Percentiles rank a stretch among this genome's conserved stretches.
These are phyloP conservation scores for Plasmodium relictum DNA, from an alignment of 169 alveolate species.

Conservation along the genomic window DNA sequence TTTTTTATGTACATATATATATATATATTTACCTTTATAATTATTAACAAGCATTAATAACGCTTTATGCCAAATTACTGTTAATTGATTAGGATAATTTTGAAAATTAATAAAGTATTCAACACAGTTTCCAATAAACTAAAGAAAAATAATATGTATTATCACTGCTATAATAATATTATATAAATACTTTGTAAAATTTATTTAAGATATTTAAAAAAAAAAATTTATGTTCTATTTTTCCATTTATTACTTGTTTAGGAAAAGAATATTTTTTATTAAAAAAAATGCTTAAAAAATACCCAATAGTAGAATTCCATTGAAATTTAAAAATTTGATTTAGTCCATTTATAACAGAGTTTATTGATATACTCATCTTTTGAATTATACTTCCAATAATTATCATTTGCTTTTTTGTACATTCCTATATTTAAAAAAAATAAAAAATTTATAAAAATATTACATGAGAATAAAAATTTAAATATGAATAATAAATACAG, in stretches of 20 bases:
- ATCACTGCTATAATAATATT: too few relatives aligned
- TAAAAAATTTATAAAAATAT: background rate
- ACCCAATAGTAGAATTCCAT: conserved; percentile 91
- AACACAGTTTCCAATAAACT: conserved; percentile 83
- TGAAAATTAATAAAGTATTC: conserved; percentile 84
- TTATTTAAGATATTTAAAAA: too few relatives aligned
- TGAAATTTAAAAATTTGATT: conserved; percentile 91
- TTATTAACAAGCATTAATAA: conserved; percentile 90
- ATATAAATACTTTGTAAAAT: too few relatives aligned
- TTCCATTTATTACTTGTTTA: conserved; percentile 84
- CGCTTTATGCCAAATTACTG: conserved; percentile 96
- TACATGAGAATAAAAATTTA: too few relatives aligned
- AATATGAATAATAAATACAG: background rate
- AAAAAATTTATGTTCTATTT: conserved; percentile 79
- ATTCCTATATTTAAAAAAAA: conserved; percentile 77
- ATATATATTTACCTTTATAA: conserved; percentile 86
- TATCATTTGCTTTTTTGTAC: conserved; percentile 96
- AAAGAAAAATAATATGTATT: background rate
- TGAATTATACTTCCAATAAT: conserved; percentile 94
- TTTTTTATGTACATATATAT: background rate
- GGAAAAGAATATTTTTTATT: conserved; percentile 95
- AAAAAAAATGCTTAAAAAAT: conserved; percentile 92
- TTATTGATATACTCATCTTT: conserved; percentile 93
- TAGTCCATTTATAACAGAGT: conserved; percentile 94
- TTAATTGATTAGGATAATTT: conserved; percentile 85